Percentiles rank a stretch among this genome's conserved stretches.
Evolutionary conservation across 495 filamentous ascomycete genomes (phyloP).

Genomic region (Collariella sp.): DNA sequence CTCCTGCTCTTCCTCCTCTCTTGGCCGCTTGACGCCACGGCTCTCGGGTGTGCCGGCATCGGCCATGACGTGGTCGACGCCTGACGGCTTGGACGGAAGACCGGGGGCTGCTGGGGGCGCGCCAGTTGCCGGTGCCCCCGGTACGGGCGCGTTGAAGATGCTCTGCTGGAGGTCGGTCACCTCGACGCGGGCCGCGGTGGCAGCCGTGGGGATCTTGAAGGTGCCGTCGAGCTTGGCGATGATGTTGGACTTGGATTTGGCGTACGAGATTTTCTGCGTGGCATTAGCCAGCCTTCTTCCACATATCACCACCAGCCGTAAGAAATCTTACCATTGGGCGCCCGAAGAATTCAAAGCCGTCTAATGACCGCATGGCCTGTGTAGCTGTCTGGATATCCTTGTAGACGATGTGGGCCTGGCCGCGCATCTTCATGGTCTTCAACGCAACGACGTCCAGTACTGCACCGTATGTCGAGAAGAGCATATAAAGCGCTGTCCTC

Average conservation of each 20-base stretch:
- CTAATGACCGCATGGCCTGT: slow-evolving; percentile 78
- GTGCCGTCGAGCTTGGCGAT: slow-evolving; percentile 88
- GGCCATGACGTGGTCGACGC: slow-evolving; percentile 33
- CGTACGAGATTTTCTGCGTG: slow-evolving; percentile 74
- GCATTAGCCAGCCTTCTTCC: slow-evolving; percentile 21
- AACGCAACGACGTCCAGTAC: slow-evolving; percentile 91
- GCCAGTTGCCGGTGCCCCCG: slow-evolving; percentile 33
- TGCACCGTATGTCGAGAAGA: slow-evolving; percentile 88
- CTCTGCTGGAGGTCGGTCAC: slow-evolving; percentile 72
- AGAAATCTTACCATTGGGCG: slow-evolving; percentile 62
- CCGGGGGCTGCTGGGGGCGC: slow-evolving; percentile 36
- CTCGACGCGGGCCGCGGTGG: slow-evolving; percentile 45
- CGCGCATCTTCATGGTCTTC: slow-evolving; percentile 82
- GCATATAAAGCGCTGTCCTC: slow-evolving; percentile 73
- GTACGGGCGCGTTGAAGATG: slow-evolving; percentile 65
- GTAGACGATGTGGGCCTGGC: slow-evolving; percentile 89
- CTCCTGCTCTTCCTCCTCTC: slow-evolving; percentile 55
- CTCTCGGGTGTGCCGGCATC: slow-evolving; percentile 37
- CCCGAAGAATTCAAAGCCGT: slow-evolving; percentile 82
- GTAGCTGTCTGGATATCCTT: slow-evolving; percentile 79
- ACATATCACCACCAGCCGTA: neutral
- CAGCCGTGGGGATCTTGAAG: slow-evolving; percentile 53
- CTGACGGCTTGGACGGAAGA: slow-evolving; percentile 34
- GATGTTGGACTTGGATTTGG: slow-evolving; percentile 73
- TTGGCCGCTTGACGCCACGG: slow-evolving; percentile 55